Evolutionary conservation across 78 protist species (phyloP), one percentile per base, ranked within the genome.

Genomic region (Dictyostelium firmibasis): DNA sequence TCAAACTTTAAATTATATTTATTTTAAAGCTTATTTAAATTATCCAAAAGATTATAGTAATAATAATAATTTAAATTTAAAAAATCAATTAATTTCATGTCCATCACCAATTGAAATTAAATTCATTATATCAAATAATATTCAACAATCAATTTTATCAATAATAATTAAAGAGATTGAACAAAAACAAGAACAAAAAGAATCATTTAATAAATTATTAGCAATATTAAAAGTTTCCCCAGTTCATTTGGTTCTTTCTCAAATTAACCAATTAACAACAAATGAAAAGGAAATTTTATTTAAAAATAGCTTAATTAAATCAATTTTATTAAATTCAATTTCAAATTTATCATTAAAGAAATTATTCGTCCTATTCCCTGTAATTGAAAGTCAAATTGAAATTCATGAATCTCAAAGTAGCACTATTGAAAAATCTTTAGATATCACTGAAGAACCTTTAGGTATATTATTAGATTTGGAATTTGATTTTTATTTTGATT

Each of bases 401-500:
- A 47, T n/a, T 27, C 69, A 44, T n/a, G 18, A 78, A 44, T 3
- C 43, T 0, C 67, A 78, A 78, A 25, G 43, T 38, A 4, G 43
- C 43, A 38, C 10, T 38, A 2, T 38, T 38, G 43, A 38, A n/a
- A n/a, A n/a, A 38, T 38, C 43, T 38, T 4, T 38, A 4, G 4
- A 38, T 38, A n/a, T n/a, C n/a, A 44, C 67, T 33, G 10, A 75
- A 35, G 81, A 27, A n/a, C n/a, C n/a, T n/a, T n/a, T n/a, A n/a
- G 43, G 43, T 76, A 76, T 11, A 9, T 5, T 23, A 25, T 1
- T 23, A 13, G 62, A 79, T 47, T 47, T 23, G 8, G 35, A 14
- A 25, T 20, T 82, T 57, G 76, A 33, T 35, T 82, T 82, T 57
- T 82, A 82, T 57, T 82, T 82, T 9, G 53, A 82, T 29, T 20